Conservation (phyloP, 352 stramenopile genomes). For the Thraustotheca clavata region DNA sequence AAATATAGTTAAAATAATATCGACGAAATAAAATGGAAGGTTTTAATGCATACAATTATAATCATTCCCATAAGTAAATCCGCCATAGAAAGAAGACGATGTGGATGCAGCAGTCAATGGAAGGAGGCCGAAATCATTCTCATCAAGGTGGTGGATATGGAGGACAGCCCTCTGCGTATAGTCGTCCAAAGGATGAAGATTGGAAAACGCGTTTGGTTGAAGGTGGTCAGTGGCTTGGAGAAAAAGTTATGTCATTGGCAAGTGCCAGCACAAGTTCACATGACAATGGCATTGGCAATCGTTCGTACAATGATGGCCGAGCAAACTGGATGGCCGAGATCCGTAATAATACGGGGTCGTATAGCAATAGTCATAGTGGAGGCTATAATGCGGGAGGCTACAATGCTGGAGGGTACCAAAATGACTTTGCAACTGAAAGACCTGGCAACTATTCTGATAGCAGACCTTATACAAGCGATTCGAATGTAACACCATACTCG, state of each 20-base stretch:
- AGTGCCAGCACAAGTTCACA: slow-evolving; percentile 41
- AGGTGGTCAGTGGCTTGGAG: slow-evolving; percentile 57
- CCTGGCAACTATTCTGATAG: slow-evolving; percentile 44
- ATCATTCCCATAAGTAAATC: not conserved
- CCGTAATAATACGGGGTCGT: slow-evolving; percentile 39
- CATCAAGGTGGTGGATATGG: slow-evolving; percentile 27
- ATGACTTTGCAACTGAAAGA: slow-evolving; percentile 60
- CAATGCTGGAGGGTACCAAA: slow-evolving; percentile 42
- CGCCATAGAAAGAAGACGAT: slow-evolving; percentile 15
- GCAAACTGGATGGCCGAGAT: slow-evolving; percentile 75
- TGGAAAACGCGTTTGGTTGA: slow-evolving; percentile 67
- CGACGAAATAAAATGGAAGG: slow-evolving; percentile 9
- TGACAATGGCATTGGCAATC: slow-evolving; percentile 29
- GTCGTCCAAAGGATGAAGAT: slow-evolving; percentile 27
- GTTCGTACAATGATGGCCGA: slow-evolving; percentile 45
- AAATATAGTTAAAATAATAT: too few relatives aligned
- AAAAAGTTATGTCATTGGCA: slow-evolving; percentile 49
- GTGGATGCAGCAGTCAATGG: slow-evolving; percentile 64
- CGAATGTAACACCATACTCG: not conserved
- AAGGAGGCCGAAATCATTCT: slow-evolving; percentile 30
- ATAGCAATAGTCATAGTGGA: slow-evolving; percentile 17
- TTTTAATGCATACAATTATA: not conserved
- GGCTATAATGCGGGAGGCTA: slow-evolving; percentile 10
- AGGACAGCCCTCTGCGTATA: slow-evolving; percentile 26
- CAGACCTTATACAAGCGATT: not conserved